Base-by-base conservation (phyloP, 805 yeast species). In the Yamadazyma phyllophila region DNA sequence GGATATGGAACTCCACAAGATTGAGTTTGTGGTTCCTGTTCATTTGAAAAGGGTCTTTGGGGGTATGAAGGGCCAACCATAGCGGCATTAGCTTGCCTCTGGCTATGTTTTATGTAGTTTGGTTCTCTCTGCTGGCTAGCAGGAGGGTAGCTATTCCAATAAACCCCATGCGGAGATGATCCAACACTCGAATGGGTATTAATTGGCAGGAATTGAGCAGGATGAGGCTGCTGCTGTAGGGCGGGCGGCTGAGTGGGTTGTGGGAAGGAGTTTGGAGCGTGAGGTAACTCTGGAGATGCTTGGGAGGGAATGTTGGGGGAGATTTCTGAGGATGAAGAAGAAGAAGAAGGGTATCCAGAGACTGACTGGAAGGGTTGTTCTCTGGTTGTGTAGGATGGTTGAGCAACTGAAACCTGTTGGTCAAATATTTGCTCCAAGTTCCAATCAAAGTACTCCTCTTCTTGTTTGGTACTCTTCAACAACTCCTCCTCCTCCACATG, bases 401-500 rank as follows among this genome's bases (percentile, higher is more conserved):
- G 40, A 13, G 30, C 34, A 14, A 11, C 30, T 7, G 15, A 10
- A 9, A 26, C 31, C n/a, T 36, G 34, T 15, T 35, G 45, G n/a
- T 42, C 45, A 20, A 42, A 36, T 10, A 42, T 30, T 13, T 24
- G 30, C 7, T 40, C 43, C 12, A 31, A 15, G 34, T 12, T 24
- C 45, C 45, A 42, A 11, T 42, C 45, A 4, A 42, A 35, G 17
- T 27, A 32, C 15, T 34, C 45, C 17, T 32, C 43, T n/a, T 42
- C 45, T 9, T 42, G 30, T 31, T 39, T 39, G 4, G 10, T 20
- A 6, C 26, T 8, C 13, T 13, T 27, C 31, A 39, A n/a, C 5
- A 13, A 31, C 36, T 39, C 43, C 36, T 39, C 39, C 35, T 42
- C 45, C 36, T 39, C 39, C 35, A 20, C 45, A 27, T 41, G 34